These are phyloP conservation scores for Silene conica DNA, from an alignment of 148 eudicot species.

Conservation along the genomic window DNA sequence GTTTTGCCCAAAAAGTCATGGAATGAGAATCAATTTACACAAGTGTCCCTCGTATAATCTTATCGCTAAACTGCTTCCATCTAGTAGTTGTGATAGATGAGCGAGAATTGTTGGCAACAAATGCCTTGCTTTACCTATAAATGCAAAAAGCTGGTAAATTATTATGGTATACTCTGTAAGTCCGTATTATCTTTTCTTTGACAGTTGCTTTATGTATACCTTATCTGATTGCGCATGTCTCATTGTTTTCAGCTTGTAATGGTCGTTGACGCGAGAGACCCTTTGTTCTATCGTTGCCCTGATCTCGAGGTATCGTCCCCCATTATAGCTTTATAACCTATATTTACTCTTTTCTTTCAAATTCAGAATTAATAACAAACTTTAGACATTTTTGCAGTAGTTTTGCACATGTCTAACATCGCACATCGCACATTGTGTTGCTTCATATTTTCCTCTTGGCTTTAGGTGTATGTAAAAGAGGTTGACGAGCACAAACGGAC, in stretches of 20 bases:
- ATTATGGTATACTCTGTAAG: background rate
- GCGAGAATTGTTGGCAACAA: background rate
- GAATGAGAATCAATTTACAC: background rate
- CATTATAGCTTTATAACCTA: constrained; percentile 13
- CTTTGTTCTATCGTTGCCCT: constrained; percentile 93
- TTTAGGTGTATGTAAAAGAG: constrained; percentile 80
- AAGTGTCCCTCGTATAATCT: background rate
- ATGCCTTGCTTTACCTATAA: background rate
- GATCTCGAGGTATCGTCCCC: constrained; percentile 78
- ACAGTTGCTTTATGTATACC: background rate
- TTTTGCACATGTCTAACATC: background rate
- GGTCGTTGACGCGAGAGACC: constrained; percentile 98
- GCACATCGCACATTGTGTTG: background rate
- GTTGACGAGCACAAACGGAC: constrained; percentile 83
- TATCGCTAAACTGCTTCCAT: background rate
- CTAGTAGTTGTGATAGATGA: background rate
- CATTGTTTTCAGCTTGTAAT: constrained; percentile 73
- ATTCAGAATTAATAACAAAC: background rate
- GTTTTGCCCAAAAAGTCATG: background rate
- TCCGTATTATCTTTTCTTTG: background rate
- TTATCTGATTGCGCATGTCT: background rate
- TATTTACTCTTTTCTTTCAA: background rate
- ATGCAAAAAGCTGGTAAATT: background rate
- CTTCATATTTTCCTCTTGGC: constrained; percentile 15
- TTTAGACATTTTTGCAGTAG: background rate